Evolutionary conservation across 495 filamentous ascomycete genomes (phyloP).

Genomic region (Xylaria flabelliformis): DNA sequence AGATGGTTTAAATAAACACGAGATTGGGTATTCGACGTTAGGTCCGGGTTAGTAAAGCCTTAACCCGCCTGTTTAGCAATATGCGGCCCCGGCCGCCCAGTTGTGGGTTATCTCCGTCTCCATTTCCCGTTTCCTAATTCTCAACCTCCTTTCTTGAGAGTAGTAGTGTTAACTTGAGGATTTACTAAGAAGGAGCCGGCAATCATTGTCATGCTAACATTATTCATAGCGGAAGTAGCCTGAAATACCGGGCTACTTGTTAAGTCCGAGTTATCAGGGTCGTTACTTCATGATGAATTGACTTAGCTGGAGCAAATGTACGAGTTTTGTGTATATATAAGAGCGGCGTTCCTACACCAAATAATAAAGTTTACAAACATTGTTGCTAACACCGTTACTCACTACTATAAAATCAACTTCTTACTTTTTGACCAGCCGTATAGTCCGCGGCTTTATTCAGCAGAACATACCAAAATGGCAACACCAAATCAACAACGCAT

Average conservation of each 20-base stretch:
- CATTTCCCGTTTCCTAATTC: neutral
- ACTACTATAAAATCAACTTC: neutral
- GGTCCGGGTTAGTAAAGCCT: neutral
- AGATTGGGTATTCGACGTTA: neutral
- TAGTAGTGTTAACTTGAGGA: neutral
- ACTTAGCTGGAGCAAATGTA: no score
- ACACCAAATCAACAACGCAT: constrained; percentile 33
- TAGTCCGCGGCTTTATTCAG: neutral
- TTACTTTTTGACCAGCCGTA: neutral
- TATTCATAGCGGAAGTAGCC: neutral
- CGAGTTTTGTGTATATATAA: constrained; percentile 13
- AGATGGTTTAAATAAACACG: neutral
- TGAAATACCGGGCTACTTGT: neutral
- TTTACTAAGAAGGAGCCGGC: neutral
- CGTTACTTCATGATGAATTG: neutral
- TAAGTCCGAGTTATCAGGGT: neutral
- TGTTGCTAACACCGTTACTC: neutral
- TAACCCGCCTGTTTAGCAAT: neutral
- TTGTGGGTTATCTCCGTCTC: constrained; percentile 1
- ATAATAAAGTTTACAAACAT: neutral
- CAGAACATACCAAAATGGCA: constrained; percentile 23
- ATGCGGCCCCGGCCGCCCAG: neutral
- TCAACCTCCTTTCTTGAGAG: neutral
- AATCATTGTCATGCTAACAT: neutral
- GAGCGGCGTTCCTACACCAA: neutral